Percentiles rank a stretch among this genome's conserved stretches.
phyloP scores from a whole-genome alignment of 2,329 filamentous ascomycete genomes.

The Trichoderma semiorbis region DNA sequence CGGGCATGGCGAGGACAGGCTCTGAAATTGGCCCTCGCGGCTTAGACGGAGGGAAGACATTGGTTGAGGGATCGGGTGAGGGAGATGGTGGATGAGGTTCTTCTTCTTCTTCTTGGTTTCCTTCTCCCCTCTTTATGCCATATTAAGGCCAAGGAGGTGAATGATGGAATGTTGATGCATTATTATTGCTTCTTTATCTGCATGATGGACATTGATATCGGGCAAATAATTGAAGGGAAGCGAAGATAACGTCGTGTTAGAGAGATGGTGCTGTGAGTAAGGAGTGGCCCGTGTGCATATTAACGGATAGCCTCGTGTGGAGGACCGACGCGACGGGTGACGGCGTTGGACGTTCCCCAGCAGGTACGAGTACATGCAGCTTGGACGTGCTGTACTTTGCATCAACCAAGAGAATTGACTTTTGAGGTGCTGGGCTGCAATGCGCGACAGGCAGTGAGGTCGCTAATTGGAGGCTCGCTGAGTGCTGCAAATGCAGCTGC shows the following conservation, averaged over 20 bases:
- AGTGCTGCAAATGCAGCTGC: neutral
- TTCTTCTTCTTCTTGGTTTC: neutral
- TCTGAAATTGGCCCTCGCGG: neutral
- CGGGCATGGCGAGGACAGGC: conserved; percentile 4
- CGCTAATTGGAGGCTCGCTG: neutral
- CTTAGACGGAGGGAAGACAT: neutral
- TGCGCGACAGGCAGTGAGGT: neutral
- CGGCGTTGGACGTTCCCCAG: neutral
- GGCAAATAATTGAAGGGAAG: neutral
- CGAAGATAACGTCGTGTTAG: neutral
- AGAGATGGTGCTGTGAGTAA: conserved; percentile 8
- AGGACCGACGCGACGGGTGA: neutral
- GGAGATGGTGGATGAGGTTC: neutral
- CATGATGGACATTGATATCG: neutral
- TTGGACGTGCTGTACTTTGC: neutral
- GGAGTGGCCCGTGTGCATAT: conserved; percentile 8
- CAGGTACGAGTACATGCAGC: neutral
- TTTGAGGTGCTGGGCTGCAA: neutral
- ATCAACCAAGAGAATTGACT: neutral
- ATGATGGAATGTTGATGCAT: neutral
- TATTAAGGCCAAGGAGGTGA: neutral
- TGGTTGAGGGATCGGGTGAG: neutral
- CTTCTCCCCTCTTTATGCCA: neutral
- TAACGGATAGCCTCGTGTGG: conserved; percentile 4
- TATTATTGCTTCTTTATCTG: neutral